Evolutionary conservation across 2,329 filamentous ascomycete species (phyloP).

Genomic region (Cryphonectria parasitica): DNA sequence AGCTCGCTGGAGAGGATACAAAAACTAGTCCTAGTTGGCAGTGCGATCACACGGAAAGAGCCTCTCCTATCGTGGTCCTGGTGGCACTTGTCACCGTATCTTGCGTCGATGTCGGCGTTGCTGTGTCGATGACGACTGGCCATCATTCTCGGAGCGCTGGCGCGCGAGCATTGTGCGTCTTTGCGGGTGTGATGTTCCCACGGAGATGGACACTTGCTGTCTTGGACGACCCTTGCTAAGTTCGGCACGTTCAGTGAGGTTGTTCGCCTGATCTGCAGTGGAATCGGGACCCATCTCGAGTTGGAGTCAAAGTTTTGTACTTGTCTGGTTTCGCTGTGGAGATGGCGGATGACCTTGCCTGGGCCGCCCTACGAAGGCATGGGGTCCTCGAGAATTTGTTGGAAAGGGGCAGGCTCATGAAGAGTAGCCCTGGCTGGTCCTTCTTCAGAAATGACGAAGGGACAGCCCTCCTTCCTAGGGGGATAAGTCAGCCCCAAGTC

Average conservation of each 20-base stretch:
- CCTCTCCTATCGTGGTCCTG: slow-evolving; percentile 36
- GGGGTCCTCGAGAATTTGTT: slow-evolving; percentile 31
- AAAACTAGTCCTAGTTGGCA: slow-evolving; percentile 93
- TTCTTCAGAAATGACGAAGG: slow-evolving; percentile 55
- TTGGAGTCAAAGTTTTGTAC: slow-evolving; percentile 93
- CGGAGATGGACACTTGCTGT: slow-evolving; percentile 4
- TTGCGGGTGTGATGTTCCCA: slow-evolving; percentile 22
- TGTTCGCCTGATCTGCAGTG: slow-evolving; percentile 18
- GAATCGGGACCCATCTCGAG: slow-evolving; percentile 80
- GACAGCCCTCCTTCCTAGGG: slow-evolving; percentile 51
- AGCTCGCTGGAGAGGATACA: slow-evolving; percentile 73
- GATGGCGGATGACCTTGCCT: slow-evolving; percentile 32
- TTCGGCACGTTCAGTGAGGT: slow-evolving; percentile 11
- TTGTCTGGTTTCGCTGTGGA: slow-evolving; percentile 65
- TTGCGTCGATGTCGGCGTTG: slow-evolving; percentile 37
- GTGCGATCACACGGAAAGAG: slow-evolving; percentile 81
- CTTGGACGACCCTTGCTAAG: slow-evolving; percentile 9
- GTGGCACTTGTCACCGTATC: slow-evolving; percentile 32
- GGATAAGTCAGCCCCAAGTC: slow-evolving; percentile 51
- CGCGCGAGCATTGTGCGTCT: slow-evolving; percentile 14
- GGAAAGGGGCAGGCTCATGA: slow-evolving; percentile 43
- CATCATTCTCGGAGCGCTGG: slow-evolving; percentile 27
- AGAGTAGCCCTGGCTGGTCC: slow-evolving; percentile 53
- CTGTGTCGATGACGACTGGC: slow-evolving; percentile 34
- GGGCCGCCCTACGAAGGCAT: slow-evolving; percentile 25